These are phyloP conservation scores for Lepidium sativum DNA, from an alignment of 345 rosid species.

Conservation along the genomic window DNA sequence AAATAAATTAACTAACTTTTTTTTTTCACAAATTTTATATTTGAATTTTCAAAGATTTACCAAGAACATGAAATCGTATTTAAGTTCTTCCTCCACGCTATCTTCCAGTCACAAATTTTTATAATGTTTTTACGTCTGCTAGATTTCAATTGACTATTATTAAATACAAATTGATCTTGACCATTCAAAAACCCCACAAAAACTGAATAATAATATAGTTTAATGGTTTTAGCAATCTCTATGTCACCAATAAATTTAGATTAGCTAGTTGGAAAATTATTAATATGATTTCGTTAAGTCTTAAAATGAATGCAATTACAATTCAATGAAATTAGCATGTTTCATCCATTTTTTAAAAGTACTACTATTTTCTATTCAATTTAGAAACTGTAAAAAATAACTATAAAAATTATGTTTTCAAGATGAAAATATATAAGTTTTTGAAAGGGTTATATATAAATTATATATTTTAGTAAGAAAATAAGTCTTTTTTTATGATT, in stretches of 20 bases:
- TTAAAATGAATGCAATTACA: not conserved
- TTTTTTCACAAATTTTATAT: too few species aligned
- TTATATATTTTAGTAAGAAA: too few species aligned
- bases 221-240: not conserved
- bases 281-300: not conserved
- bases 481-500: not conserved
- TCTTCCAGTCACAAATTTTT: not conserved
- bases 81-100: not conserved
- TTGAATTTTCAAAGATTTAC: not conserved
- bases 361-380: not conserved
- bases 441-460: not conserved
- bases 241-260: not conserved
- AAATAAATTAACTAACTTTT: too few species aligned
- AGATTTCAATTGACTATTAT: not conserved
- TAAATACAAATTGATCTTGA: not conserved
- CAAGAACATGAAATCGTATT: not conserved
- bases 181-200: not conserved
- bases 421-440: not conserved
- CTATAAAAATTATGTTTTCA: not conserved
- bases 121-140: not conserved
- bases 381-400: not conserved
- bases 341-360: too few species aligned
- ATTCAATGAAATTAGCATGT: not conserved
- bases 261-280: not conserved
- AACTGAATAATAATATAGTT: not conserved